Conservation (phyloP, 2,329 filamentous ascomycete genomes). For the Ascochyta rabiei region DNA sequence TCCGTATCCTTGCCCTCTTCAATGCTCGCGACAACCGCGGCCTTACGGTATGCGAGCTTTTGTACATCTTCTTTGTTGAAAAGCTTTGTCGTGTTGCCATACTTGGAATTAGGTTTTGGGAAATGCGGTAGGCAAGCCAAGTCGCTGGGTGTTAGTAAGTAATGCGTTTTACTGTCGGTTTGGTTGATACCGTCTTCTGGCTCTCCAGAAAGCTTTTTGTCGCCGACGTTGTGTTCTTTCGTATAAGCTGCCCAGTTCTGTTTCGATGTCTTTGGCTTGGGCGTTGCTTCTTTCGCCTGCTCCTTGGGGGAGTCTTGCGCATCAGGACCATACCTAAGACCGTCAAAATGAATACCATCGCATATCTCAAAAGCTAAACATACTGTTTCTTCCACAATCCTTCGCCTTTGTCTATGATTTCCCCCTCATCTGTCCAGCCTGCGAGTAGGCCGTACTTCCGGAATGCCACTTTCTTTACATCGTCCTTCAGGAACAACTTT, state of each 20-base stretch:
- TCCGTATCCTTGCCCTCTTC: background rate
- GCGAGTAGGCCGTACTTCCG: background rate
- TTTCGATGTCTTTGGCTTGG: constrained; percentile 14
- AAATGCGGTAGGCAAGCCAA: constrained; percentile 16
- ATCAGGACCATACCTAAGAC: too few relatives aligned
- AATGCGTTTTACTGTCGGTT: constrained; percentile 18
- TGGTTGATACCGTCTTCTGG: constrained; percentile 19
- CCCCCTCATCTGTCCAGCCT: too few relatives aligned
- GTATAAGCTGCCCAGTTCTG: constrained; percentile 20
- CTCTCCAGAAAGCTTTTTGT: constrained; percentile 14
- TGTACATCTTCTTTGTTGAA: constrained; percentile 17
- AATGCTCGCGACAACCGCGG: background rate
- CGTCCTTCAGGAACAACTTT: background rate
- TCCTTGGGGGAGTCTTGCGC: background rate
- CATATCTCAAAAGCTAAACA: too few relatives aligned
- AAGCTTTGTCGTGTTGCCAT: constrained; percentile 22
- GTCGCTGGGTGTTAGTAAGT: constrained; percentile 13
- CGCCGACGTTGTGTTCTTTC: constrained; percentile 1
- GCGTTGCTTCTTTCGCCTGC: background rate
- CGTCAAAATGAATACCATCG: too few relatives aligned
- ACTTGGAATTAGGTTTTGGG: constrained; percentile 15
- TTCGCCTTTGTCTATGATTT: too few relatives aligned
- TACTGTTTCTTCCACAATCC: too few relatives aligned
- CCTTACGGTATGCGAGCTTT: background rate
- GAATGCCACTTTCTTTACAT: background rate